phyloP scores from a whole-genome alignment of 2,329 filamentous ascomycete species.

The Monilinia laxa region DNA sequence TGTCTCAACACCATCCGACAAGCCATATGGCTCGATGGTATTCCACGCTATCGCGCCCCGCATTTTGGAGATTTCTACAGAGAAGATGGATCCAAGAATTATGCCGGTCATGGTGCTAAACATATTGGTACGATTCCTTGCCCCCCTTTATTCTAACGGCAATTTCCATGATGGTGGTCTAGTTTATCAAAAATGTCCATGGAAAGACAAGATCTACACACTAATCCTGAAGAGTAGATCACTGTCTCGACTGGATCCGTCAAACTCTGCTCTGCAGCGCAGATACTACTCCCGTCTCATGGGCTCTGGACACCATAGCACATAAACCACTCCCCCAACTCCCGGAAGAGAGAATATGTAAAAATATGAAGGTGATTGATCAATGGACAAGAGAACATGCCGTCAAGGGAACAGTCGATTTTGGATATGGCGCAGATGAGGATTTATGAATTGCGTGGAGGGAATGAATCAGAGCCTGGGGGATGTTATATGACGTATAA shows the following conservation, averaged over 20 bases:
- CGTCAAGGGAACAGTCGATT: neutral
- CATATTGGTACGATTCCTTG: slow-evolving; percentile 8
- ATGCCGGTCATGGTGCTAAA: slow-evolving; percentile 12
- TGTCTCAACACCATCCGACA: slow-evolving; percentile 16
- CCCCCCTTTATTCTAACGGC: neutral
- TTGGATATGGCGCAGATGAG: neutral
- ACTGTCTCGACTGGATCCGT: slow-evolving; percentile 19
- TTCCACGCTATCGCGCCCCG: neutral
- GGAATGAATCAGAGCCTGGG: too few species aligned
- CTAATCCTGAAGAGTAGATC: neutral
- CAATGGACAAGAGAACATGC: slow-evolving; percentile 8
- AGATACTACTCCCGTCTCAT: slow-evolving; percentile 17
- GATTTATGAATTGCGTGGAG: neutral
- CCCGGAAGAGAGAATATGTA: slow-evolving; percentile 1
- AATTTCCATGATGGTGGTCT: neutral
- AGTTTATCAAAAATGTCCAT: neutral
- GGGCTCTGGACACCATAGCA: neutral
- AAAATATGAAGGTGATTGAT: slow-evolving; percentile 8
- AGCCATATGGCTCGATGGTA: slow-evolving; percentile 10
- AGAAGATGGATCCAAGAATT: slow-evolving; percentile 7
- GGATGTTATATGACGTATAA: too few species aligned
- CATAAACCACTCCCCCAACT: slow-evolving; percentile 13
- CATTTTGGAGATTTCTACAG: slow-evolving; percentile 16
- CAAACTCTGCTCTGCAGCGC: slow-evolving; percentile 16
- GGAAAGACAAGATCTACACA: neutral